Evolutionary conservation across 176 grass and related monocot genomes (phyloP), one percentile per base, ranked within the genome.

Genomic region (Phoenix roebelenii): DNA sequence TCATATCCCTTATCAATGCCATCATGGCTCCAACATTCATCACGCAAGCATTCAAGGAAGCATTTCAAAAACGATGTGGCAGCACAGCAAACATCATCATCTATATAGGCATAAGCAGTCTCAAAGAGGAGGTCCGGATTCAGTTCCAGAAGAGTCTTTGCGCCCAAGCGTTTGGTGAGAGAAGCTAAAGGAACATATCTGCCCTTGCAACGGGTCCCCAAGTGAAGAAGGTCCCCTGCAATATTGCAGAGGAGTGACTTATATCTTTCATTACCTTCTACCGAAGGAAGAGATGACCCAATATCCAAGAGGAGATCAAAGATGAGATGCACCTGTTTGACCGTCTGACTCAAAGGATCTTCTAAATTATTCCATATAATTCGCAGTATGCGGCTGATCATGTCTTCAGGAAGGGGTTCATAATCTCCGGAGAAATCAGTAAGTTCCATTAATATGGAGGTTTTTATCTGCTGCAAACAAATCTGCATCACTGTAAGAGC

Each of bases 271-370:
- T 67, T 67, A 66, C 72, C 58, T 48, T 83, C 72, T 61, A 71
- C 67, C 50, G 60, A 76, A 75, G 75, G 78, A 77, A 97, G 64
- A 66, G 62, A 91, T 20, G 68, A 76, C 67, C 78, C 70, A 54
- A 92, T 97, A 82, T 97, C 93, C 64, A 91, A 88, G 51, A 97
- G 77, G 48, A 97, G 93, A 83, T 97, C 87, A 83, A 97, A 88
- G 15, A 97, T 81, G 61, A 97, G 85, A 76, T 97, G 93, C 76
- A 85, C 93, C 62, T 97, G 93, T 72, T 83, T 92, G 75, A 97
- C 87, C 67, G 87, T 97, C 70, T 97, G 93, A 74, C 81, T 97
- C 74, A 92, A 83, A 75, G 84, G 72, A 80, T 97, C 93, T 83
- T 92, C 87, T 16, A 97, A 81, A 81, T 97, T 97, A 60, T 81